Evolutionary conservation across 805 yeast genomes (phyloP).

Genomic region (Yarrowia alimentaria): DNA sequence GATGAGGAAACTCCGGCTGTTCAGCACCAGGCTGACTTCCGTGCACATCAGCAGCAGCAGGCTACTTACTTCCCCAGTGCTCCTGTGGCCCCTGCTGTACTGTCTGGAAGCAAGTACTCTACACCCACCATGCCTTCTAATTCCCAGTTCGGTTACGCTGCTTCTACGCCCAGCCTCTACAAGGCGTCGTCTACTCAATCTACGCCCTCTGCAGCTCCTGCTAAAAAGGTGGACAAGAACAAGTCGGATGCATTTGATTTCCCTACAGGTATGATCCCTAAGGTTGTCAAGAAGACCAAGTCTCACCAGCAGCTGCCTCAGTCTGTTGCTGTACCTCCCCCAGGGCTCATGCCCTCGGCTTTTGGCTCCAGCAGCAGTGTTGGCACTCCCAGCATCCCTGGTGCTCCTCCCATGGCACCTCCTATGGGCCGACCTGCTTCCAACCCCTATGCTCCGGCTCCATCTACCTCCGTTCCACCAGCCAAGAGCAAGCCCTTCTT

Average conservation of each 20-base stretch:
- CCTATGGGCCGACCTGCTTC: constrained; percentile 2
- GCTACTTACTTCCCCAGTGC: background rate
- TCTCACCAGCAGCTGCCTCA: constrained; percentile 27
- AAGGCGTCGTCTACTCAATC: constrained; percentile 13
- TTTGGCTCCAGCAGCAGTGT: constrained; percentile 25
- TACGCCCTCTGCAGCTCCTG: background rate
- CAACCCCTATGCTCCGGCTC: constrained; percentile 14
- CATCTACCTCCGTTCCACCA: constrained; percentile 6
- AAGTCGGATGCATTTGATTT: constrained; percentile 37
- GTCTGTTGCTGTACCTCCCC: constrained; percentile 9
- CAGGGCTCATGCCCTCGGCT: constrained; percentile 17
- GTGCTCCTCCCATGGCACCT: constrained; percentile 14
- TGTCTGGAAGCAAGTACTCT: background rate
- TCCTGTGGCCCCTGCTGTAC: background rate
- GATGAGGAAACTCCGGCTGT: constrained; percentile 4
- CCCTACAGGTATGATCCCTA: constrained; percentile 35
- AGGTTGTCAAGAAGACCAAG: constrained; percentile 25
- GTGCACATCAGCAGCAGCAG: constrained; percentile 11
- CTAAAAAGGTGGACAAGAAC: constrained; percentile 32
- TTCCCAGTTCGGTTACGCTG: constrained; percentile 14
- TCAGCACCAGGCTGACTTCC: background rate
- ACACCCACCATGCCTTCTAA: constrained; percentile 6
- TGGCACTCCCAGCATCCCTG: constrained; percentile 10
- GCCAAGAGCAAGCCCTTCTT: constrained; percentile 42
- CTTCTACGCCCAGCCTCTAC: constrained; percentile 10